These are phyloP conservation scores for Rhizomucor pusillus DNA, from an alignment of 371 early-diverging fungal species.

Conservation along the genomic window DNA sequence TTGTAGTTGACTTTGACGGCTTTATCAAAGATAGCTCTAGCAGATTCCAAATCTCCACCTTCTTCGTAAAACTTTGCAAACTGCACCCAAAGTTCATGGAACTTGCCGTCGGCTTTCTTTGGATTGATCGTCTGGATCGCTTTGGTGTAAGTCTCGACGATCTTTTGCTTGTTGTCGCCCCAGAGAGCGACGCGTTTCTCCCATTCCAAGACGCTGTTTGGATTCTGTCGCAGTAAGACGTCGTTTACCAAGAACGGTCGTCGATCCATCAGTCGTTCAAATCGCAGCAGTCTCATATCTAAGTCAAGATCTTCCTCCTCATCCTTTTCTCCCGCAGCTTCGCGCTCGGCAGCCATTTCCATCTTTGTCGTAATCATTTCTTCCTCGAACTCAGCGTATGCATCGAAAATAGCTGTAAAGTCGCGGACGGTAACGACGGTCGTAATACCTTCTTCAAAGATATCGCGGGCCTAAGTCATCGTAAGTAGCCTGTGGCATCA, in stretches of 20 bases:
- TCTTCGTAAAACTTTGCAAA: constrained; percentile 86
- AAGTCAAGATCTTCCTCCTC: constrained; percentile 68
- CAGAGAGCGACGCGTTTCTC: constrained; percentile 77
- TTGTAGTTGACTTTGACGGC: constrained; percentile 81
- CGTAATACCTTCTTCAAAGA: constrained; percentile 90
- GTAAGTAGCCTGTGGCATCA: no score
- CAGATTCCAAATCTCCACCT: constrained; percentile 57
- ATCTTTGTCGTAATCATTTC: constrained; percentile 72
- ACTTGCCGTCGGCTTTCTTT: constrained; percentile 76
- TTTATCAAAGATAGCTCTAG: constrained; percentile 82
- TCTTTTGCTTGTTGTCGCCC: constrained; percentile 59
- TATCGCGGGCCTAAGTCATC: constrained; percentile 84
- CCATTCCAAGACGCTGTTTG: constrained; percentile 93
- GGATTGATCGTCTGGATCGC: constrained; percentile 80
- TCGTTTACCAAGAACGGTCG: constrained; percentile 95
- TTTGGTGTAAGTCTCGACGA: constrained; percentile 74
- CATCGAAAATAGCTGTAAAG: constrained; percentile 94
- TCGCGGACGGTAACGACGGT: constrained; percentile 89
- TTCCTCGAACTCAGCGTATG: constrained; percentile 92
- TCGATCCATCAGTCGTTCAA: constrained; percentile 90
- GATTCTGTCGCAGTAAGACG: constrained; percentile 90
- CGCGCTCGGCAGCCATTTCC: constrained; percentile 68
- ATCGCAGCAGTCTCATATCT: constrained; percentile 80
- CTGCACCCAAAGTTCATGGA: constrained; percentile 80
- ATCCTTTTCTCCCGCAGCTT: constrained; percentile 48